Base-by-base conservation (phyloP, 1,284 basidiomycete species). In the Rhodotorula glutinis region DNA sequence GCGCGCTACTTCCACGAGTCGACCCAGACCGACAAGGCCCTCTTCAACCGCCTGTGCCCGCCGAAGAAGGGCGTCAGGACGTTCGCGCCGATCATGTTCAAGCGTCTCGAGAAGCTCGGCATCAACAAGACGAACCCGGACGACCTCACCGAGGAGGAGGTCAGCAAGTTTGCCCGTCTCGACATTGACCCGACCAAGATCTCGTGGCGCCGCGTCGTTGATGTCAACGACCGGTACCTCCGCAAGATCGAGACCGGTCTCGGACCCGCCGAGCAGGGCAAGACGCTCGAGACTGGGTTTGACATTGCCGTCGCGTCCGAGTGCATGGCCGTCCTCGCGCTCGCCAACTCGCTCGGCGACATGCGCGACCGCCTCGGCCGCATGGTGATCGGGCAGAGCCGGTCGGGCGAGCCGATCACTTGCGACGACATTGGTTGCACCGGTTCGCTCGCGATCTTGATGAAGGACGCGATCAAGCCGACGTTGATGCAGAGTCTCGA, bases 401-500 rank as follows among this genome's bases (percentile, higher is more conserved):
- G 91, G 80, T 83, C 83, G 33, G 96, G 95, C 43, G 90, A 94
- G 25, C 86, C 95, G 44, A 84, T 98, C 79, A 98, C 95, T 38
- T 94, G 94, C 27, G 96, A 98, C 79, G 95, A 98, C 79, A 86
- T 98, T 68, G 95, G 95, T 75, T 91, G 91, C 75, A 90, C 92
- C 72, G 95, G 95, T 70, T 95, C 95, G 63, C 86, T 98, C 69
- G 91, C 96, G 21, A 95, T 98, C 57, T 84, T 98, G 69, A 91
- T 98, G 89, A 98, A 98, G 83, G 95, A 98, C 77, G 92, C 96
- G 27, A 95, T 98, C 83, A 98, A 98, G 83, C 95, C 95, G 27
- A 98, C 97, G 78, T 81, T 98, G 73, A 98, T 98, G 95, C 95
- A 98, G 81, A 96, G 95, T 14, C 83, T 98, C 57, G 92, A 98